These are phyloP conservation scores for Gynandropsis gynandra DNA, from an alignment of 345 rosid species.

Conservation along the genomic window DNA sequence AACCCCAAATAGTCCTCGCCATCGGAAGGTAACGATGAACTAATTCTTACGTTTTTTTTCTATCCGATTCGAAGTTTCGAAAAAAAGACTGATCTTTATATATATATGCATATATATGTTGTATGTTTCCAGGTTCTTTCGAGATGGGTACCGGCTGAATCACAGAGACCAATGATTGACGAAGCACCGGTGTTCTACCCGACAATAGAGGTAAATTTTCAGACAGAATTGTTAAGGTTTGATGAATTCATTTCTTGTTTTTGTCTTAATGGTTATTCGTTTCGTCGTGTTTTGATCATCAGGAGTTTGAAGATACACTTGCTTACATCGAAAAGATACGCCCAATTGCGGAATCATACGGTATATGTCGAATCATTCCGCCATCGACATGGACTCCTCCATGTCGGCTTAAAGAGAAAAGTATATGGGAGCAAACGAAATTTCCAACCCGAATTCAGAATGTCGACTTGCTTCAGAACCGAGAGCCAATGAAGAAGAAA, in stretches of 20 bases:
- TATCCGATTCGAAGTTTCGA: too few species aligned
- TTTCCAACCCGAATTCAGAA: constrained; percentile 82
- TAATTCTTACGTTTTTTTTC: too few species aligned
- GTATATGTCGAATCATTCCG: constrained; percentile 90
- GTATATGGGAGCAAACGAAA: constrained; percentile 60
- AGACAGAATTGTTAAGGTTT: neutral
- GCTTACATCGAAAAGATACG: constrained; percentile 85
- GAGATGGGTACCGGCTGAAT: constrained; percentile 71
- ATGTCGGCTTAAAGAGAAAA: constrained; percentile 61
- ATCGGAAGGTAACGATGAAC: constrained; percentile 25
- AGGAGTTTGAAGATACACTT: constrained; percentile 94
- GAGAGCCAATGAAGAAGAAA: constrained; percentile 89
- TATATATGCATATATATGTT: too few species aligned
- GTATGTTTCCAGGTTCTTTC: constrained; percentile 56
- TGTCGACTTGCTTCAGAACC: constrained; percentile 84
- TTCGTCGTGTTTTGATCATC: constrained; percentile 12
- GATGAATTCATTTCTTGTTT: neutral
- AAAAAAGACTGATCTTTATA: too few species aligned
- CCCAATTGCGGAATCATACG: constrained; percentile 61
- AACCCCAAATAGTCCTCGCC: constrained; percentile 34
- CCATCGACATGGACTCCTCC: constrained; percentile 84
- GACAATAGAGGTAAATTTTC: constrained; percentile 63
- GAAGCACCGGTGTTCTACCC: constrained; percentile 88
- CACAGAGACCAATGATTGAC: constrained; percentile 62
- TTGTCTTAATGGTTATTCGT: constrained; percentile 14